A percentile compares a stretch with the other conserved stretches of the same genome.
Evolutionary conservation across 2,329 filamentous ascomycete genomes (phyloP).

Genomic region (Stromatinia cepivora): DNA sequence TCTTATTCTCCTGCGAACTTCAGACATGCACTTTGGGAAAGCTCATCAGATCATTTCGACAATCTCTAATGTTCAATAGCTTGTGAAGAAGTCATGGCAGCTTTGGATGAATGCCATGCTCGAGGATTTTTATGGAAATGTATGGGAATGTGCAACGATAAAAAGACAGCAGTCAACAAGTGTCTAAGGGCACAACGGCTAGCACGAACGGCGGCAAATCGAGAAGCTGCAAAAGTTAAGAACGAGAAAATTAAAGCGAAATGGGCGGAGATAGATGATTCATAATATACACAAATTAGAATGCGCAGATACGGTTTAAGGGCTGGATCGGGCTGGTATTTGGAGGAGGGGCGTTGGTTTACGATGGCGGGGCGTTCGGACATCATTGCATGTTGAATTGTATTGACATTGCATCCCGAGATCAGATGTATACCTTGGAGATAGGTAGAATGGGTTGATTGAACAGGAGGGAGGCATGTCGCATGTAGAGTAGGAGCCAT

Average conservation of each 20-base stretch:
- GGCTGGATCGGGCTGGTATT: background rate
- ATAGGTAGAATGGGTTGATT: background rate
- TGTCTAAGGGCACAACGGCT: conserved; percentile 80
- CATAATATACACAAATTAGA: conserved; percentile 43
- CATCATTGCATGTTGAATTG: background rate
- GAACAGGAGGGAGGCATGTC: background rate
- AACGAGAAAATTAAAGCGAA: conserved; percentile 71
- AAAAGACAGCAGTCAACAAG: conserved; percentile 79
- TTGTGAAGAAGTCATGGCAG: conserved; percentile 91
- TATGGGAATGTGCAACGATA: conserved; percentile 83
- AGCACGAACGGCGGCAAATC: conserved; percentile 76
- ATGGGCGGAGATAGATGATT: conserved; percentile 77
- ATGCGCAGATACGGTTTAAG: background rate
- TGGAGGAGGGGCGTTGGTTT: conserved; percentile 8
- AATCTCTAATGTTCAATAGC: conserved; percentile 53
- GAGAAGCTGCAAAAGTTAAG: conserved; percentile 68
- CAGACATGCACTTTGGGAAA: conserved; percentile 9
- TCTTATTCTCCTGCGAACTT: background rate
- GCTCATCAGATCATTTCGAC: conserved; percentile 5
- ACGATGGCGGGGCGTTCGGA: conserved; percentile 12
- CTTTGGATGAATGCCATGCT: conserved; percentile 93
- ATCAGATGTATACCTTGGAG: background rate
- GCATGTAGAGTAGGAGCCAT: background rate
- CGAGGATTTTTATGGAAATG: conserved; percentile 91
- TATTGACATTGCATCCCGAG: background rate